These are phyloP conservation scores for Periconia macrospinosa DNA, from an alignment of 2,329 filamentous ascomycete species.

Conservation along the genomic window DNA sequence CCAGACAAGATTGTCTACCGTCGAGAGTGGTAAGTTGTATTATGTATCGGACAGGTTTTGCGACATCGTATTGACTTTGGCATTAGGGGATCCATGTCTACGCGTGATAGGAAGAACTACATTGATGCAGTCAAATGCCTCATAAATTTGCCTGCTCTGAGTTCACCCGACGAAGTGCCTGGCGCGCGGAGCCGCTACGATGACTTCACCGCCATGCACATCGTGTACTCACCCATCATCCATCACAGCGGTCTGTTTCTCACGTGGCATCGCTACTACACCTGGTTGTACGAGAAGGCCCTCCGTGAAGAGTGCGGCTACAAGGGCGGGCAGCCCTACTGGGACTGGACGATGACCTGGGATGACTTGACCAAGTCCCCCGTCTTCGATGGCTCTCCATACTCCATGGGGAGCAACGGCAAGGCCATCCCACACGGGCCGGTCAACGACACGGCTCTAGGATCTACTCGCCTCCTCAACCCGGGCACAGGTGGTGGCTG, in stretches of 20 bases:
- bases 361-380: conserved; percentile 44
- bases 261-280: conserved; percentile 46
- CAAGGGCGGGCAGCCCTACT: conserved; percentile 49
- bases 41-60: no score
- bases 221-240: conserved; percentile 19
- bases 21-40: no score
- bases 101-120: no score
- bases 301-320: conserved; percentile 48
- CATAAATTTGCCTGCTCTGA: conserved; percentile 13
- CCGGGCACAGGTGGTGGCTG: conserved; percentile 61
- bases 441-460: conserved; percentile 25
- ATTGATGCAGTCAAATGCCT: conserved; percentile 24
- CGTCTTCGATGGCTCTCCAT: conserved; percentile 58
- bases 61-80: no score
- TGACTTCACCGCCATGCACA: conserved; percentile 29
- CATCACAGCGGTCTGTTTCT: conserved; percentile 25
- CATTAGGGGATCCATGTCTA: no score
- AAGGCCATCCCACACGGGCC: conserved; percentile 21
- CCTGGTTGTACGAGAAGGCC: conserved; percentile 45
- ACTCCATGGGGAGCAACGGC: conserved; percentile 46
- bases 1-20: no score
- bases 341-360: conserved; percentile 55
- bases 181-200: conserved; percentile 28
- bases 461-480: conserved; percentile 46
- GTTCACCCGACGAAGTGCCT: conserved; percentile 11